Percentiles rank a stretch among this genome's conserved stretches.
phyloP scores from a whole-genome alignment of 495 filamentous ascomycete genomes.

The Penicillium waksmanii region DNA sequence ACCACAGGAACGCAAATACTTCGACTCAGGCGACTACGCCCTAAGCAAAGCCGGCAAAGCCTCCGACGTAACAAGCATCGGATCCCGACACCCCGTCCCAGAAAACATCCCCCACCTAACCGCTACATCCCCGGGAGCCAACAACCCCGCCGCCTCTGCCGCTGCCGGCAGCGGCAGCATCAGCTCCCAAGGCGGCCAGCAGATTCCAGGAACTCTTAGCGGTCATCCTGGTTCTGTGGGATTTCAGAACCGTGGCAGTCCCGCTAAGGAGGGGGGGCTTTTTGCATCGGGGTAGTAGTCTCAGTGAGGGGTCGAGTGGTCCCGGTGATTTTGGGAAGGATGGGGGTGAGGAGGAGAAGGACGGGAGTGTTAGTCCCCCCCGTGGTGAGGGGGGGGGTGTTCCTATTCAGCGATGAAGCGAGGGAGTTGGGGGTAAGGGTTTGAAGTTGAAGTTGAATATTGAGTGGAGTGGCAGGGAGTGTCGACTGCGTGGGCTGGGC shows the following conservation, averaged over 20 bases:
- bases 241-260: slow-evolving; percentile 50
- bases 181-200: slow-evolving; percentile 34
- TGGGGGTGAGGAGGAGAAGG: slow-evolving; percentile 36
- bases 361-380: slow-evolving; percentile 51
- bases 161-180: slow-evolving; percentile 5
- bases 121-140: slow-evolving; percentile 68
- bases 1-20: slow-evolving; percentile 91
- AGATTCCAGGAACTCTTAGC: slow-evolving; percentile 51
- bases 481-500: too few species aligned
- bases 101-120: slow-evolving; percentile 94
- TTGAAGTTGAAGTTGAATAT: neutral
- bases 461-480: neutral
- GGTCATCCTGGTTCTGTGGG: slow-evolving; percentile 51
- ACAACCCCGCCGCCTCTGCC: slow-evolving; percentile 39
- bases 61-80: slow-evolving; percentile 88
- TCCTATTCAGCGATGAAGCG: slow-evolving; percentile 61
- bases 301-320: slow-evolving; percentile 62
- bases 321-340: slow-evolving; percentile 29
- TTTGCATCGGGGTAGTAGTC: slow-evolving; percentile 74
- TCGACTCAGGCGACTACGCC: slow-evolving; percentile 97
- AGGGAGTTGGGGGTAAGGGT: neutral
- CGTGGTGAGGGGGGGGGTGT: slow-evolving; percentile 58
- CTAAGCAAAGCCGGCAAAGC: slow-evolving; percentile 98
- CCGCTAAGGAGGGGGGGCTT: slow-evolving; percentile 69
- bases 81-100: slow-evolving; percentile 90